Base-by-base conservation (phyloP, 2,329 filamentous ascomycete species). In the Corinectria fuckeliana region DNA sequence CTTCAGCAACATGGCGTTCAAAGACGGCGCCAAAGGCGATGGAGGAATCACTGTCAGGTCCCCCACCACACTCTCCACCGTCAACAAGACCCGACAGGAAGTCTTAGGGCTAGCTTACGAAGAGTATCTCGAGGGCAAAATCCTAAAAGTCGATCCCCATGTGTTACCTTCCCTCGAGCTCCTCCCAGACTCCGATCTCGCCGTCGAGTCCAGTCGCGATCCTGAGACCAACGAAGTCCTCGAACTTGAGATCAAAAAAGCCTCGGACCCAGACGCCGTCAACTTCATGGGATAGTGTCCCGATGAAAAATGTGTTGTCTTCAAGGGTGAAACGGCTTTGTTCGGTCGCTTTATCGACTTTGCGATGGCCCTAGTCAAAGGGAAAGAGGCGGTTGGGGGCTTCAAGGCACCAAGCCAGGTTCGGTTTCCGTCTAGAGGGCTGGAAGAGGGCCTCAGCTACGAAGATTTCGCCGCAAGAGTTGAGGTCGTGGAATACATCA, bases 401-500 rank as follows among this genome's bases (percentile, higher is more conserved):
- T 56, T 69, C 36, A 65, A 66, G 38, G 55, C 67, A 1, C 50
- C 64, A 18, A 44, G 53, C 4, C 41, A 63, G 13, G 21, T 69
- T 10, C 57, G 63, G 6, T 53, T 71, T 11, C 69, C 69, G 14
- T 18, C n/a, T 4, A 50, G 51, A 5, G 70, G 69, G 4, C 45
- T 72, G 2, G 59, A 63, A 20, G 49, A 44, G 7, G 67, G 67
- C 13, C 52, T 72, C 18, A 36, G 45, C 3, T 72, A 67, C 30
- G 58, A 65, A 11, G 52, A 65, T 2, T 72, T 72, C 36, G 67
- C 60, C 4, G 34, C 41, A 14, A 61, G 61, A 20, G 69, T 72
- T 7, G 70, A 72, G 54, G 47, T 71, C 10, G 58, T 72, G 18
- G 66, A 72, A 47, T 71, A 67, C 48, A 62, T 61, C 28, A 62